Evolutionary conservation across 495 filamentous ascomycete genomes (phyloP).

Genomic region (Aspergillus conjunctus): DNA sequence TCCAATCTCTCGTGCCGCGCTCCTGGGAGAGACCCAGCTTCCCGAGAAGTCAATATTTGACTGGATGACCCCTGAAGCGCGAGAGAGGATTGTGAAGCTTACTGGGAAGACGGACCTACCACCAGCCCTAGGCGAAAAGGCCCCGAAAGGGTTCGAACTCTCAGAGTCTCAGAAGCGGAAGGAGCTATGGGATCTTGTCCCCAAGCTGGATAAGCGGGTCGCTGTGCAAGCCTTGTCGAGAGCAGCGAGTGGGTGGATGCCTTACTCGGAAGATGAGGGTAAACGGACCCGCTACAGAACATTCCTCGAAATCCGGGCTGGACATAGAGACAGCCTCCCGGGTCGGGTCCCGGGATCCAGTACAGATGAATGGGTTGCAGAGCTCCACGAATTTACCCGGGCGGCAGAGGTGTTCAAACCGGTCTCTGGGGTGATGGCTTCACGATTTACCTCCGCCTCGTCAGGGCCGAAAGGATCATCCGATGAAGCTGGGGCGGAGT

Average conservation of each 20-base stretch:
- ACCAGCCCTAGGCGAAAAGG: constrained; percentile 70
- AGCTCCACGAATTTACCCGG: constrained; percentile 83
- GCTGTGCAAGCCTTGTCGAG: constrained; percentile 76
- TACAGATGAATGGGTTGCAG: constrained; percentile 75
- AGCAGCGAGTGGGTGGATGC: constrained; percentile 75
- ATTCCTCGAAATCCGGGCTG: constrained; percentile 80
- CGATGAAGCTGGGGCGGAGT: constrained; percentile 44
- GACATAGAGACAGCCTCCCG: constrained; percentile 60
- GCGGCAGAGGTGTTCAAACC: constrained; percentile 93
- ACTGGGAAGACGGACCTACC: constrained; percentile 80
- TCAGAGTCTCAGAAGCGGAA: constrained; percentile 60
- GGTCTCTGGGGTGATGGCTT: constrained; percentile 87
- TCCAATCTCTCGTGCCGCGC: constrained; percentile 74
- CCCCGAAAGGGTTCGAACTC: constrained; percentile 61
- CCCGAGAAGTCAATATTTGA: constrained; percentile 96
- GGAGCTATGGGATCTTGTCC: constrained; percentile 66
- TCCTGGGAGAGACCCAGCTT: constrained; percentile 79
- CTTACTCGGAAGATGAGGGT: constrained; percentile 77
- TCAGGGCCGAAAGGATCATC: constrained; percentile 45
- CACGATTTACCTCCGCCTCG: constrained; percentile 81
- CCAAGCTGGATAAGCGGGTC: constrained; percentile 69
- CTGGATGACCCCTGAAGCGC: constrained; percentile 79
- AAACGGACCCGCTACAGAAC: constrained; percentile 77
- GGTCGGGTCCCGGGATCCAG: constrained; percentile 56
- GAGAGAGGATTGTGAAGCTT: constrained; percentile 72